Evolutionary conservation across 495 filamentous ascomycete species (phyloP), one percentile per base, ranked within the genome.

Genomic region (Penicillium angulare): DNA sequence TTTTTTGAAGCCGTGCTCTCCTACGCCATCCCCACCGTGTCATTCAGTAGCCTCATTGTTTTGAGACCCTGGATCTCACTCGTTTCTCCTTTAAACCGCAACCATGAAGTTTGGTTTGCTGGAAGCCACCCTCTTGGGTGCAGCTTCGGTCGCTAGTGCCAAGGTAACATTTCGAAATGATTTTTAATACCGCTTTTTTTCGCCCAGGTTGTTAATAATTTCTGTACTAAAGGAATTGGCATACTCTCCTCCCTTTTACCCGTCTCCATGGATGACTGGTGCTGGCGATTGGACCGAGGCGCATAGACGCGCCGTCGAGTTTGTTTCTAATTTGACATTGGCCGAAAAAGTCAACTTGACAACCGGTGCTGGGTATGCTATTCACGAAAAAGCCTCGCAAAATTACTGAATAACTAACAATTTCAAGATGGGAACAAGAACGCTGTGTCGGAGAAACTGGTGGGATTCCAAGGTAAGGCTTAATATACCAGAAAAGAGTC

Each of bases 281-380:
- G 78, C 84, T 6, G 82, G 79, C 36, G 86, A 83, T 27, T 96
- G 91, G 91, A 76, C 80, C 32, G 84, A 86, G 4, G 89, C 90
- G 9, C 91, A 95, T 62, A 68, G 64, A 27, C 86, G 89, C 57
- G 91, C 91, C 5, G 81, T 80, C 52, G 79, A 73, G 0, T 92
- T 95, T 52, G 91, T 96, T 31, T 86, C 84, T 6, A 82, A 89
- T 68, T 72, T 96, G 65, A 96, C 90, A 0, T 69, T 96, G 49
- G 69, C 85, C 9, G 91, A 96, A 74, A 96, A 96, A 76, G 87
- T 96, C 64, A 97, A 97, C 60, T 59, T 97, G 50, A 95, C 91
- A 1, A 95, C 89, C 8, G 91, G 91, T 65, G 77, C 86, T 53
- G 90, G 90, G 76, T 89, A 68, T 23, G 64, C 56, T 26, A n/a